A percentile compares a stretch with the other conserved stretches of the same genome.
These are phyloP conservation scores for Hypseocharis bilobata DNA, from an alignment of 441 rosid species.

Conservation along the genomic window DNA sequence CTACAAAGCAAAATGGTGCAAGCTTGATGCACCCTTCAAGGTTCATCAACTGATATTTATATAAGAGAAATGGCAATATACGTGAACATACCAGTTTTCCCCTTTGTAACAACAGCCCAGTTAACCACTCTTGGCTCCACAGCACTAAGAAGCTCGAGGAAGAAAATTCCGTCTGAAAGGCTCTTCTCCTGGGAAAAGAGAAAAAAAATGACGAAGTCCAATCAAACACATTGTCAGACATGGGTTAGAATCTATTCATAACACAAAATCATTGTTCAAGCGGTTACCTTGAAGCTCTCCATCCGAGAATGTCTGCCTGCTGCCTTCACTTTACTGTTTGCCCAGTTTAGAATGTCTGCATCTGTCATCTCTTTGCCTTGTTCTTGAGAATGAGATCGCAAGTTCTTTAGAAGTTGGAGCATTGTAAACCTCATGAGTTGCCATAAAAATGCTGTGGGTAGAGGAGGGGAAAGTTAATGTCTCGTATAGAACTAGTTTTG, in stretches of 20 bases:
- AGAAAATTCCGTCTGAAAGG: constrained; percentile 68
- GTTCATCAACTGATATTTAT: constrained; percentile 6
- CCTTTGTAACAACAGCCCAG: constrained; percentile 64
- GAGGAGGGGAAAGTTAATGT: neutral
- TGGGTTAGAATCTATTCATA: neutral
- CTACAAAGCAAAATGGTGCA: neutral
- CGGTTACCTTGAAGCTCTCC: constrained; percentile 70
- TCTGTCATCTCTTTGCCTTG: constrained; percentile 60
- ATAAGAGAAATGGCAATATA: neutral
- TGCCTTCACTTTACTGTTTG: constrained; percentile 60
- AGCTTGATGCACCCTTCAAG: neutral
- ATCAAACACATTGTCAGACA: neutral
- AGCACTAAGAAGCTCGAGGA: constrained; percentile 79
- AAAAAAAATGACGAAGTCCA: neutral
- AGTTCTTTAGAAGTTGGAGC: constrained; percentile 80
- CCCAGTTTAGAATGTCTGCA: constrained; percentile 77
- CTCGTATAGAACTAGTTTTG: neutral
- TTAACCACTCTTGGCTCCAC: constrained; percentile 85
- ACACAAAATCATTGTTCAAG: neutral
- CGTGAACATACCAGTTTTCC: constrained; percentile 40
- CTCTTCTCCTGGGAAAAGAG: constrained; percentile 56
- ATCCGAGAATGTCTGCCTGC: constrained; percentile 57
- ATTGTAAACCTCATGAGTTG: constrained; percentile 88
- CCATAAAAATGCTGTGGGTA: constrained; percentile 83
- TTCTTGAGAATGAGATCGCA: constrained; percentile 64